These are phyloP conservation scores for Macaranga tanarius DNA, from an alignment of 441 rosid species.

Conservation along the genomic window DNA sequence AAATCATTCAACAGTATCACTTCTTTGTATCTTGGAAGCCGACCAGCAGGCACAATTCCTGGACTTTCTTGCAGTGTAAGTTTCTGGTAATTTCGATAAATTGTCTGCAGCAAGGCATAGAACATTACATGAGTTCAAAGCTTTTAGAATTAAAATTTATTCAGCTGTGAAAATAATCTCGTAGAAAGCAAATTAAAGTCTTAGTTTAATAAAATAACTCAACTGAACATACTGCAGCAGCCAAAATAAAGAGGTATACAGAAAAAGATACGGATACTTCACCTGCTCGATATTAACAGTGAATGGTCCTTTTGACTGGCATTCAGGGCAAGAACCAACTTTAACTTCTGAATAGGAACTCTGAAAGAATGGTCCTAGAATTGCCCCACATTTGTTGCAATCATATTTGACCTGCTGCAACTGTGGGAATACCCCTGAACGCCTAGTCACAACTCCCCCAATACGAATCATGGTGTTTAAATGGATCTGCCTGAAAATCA, in stretches of 20 bases:
- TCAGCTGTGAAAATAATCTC: background rate
- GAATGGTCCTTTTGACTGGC: constrained; percentile 97
- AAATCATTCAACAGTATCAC: constrained; percentile 89
- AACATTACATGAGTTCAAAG: background rate
- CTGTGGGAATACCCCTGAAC: constrained; percentile 97
- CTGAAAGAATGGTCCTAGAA: constrained; percentile 94
- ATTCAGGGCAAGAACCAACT: constrained; percentile 97
- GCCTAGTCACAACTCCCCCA: constrained; percentile 97
- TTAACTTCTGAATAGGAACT: constrained; percentile 97
- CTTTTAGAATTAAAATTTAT: background rate
- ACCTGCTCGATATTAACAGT: constrained; percentile 97
- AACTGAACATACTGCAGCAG: constrained; percentile 5
- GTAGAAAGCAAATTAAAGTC: background rate
- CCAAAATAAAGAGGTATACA: constrained; percentile 6
- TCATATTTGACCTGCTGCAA: constrained; percentile 97
- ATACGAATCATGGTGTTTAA: constrained; percentile 97
- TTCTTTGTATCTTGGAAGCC: constrained; percentile 99
- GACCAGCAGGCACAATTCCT: constrained; percentile 98
- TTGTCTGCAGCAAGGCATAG: constrained; percentile 57
- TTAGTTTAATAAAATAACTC: background rate
- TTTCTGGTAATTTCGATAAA: constrained; percentile 95
- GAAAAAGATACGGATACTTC: constrained; percentile 15
- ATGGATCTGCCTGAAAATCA: constrained; percentile 79
- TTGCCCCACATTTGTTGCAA: constrained; percentile 91
- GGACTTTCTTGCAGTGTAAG: constrained; percentile 98